A percentile compares a stretch with the other conserved stretches of the same genome.
phyloP scores from a whole-genome alignment of 2,329 filamentous ascomycete species.

The Leptosphaerulina australis region DNA sequence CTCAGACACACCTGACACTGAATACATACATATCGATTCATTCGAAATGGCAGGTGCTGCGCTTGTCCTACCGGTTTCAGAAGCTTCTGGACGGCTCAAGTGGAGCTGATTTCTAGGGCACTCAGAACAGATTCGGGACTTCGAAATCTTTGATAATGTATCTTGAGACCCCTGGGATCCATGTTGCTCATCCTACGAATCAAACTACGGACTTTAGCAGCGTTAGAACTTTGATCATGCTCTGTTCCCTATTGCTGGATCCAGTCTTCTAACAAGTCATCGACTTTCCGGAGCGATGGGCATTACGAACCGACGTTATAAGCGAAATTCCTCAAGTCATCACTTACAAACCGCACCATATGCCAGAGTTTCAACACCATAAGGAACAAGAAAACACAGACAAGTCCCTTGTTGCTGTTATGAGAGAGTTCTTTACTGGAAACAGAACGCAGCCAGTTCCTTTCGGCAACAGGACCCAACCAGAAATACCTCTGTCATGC shows the following conservation, averaged over 20 bases:
- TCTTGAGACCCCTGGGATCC: constrained; percentile 23
- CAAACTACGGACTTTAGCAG: constrained; percentile 22
- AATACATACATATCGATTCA: no score
- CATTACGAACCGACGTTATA: no score
- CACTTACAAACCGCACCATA: no score
- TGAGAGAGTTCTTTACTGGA: constrained; percentile 6
- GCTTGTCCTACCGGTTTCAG: no score
- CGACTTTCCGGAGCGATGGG: no score
- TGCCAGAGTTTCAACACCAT: no score
- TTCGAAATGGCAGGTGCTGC: no score
- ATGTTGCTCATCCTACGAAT: constrained; percentile 21
- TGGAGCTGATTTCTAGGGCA: constrained; percentile 31
- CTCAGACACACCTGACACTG: no score
- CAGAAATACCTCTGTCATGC: constrained; percentile 22
- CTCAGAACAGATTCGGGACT: constrained; percentile 35
- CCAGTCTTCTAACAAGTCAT: no score
- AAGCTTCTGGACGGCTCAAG: constrained; percentile 38
- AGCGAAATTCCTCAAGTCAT: no score
- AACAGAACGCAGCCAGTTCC: constrained; percentile 13
- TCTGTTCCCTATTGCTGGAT: no score
- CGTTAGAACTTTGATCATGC: constrained; percentile 6
- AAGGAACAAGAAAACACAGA: neutral
- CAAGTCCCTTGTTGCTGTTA: neutral
- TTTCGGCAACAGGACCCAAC: constrained; percentile 4
- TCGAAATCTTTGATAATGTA: constrained; percentile 41